Conservation (phyloP, 495 filamentous ascomycete species). For the Penicillium argentinense region DNA sequence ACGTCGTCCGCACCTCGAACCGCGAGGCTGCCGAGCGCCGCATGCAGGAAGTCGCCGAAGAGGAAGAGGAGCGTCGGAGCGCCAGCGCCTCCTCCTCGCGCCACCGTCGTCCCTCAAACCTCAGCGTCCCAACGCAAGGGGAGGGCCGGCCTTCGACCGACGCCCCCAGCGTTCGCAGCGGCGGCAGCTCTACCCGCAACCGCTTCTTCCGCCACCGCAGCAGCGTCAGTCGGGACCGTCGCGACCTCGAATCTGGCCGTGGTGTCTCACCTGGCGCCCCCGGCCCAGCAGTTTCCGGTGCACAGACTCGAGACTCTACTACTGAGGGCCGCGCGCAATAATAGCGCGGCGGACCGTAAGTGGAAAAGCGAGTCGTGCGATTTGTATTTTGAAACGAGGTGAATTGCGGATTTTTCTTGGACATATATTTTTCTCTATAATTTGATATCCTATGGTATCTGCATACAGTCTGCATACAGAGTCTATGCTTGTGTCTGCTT, state of each 20-base stretch:
- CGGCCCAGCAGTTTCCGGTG: background rate
- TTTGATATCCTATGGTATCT: too few relatives aligned
- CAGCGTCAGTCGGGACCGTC: conserved; percentile 24
- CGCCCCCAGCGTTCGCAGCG: conserved; percentile 32
- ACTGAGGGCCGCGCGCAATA: too few relatives aligned
- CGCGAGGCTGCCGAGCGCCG: conserved; percentile 44
- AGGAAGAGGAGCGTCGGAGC: conserved; percentile 37
- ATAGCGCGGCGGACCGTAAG: too few relatives aligned
- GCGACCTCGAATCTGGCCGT: conserved; percentile 38
- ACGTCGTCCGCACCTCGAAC: conserved; percentile 39
- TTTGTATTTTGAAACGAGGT: too few relatives aligned
- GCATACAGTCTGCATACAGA: too few relatives aligned
- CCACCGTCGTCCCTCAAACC: conserved; percentile 26
- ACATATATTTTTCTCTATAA: too few relatives aligned
- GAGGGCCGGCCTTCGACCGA: conserved; percentile 35
- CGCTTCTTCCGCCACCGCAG: conserved; percentile 41
- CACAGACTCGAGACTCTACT: too few relatives aligned
- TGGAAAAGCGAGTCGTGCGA: too few relatives aligned
- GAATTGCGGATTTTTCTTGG: too few relatives aligned
- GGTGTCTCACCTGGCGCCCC: background rate
- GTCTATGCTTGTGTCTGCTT: background rate
- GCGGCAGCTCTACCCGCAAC: conserved; percentile 30
- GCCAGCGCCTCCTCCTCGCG: conserved; percentile 24
- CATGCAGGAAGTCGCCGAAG: conserved; percentile 46
- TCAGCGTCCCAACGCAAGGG: conserved; percentile 18